phyloP scores from a whole-genome alignment of 345 rosid species.

The Geranium rotundifolium region DNA sequence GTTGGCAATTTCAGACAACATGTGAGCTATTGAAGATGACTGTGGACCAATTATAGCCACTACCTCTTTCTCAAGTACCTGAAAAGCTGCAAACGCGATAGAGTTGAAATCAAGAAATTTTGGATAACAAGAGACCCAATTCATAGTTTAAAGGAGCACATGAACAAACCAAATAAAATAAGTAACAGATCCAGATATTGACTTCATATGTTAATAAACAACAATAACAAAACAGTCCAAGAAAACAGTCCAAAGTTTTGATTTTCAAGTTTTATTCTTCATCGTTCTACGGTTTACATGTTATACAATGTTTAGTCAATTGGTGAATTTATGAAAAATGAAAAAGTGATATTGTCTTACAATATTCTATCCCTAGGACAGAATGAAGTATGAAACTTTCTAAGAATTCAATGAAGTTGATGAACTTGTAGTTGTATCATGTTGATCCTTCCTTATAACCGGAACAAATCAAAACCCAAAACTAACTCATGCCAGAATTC shows the following conservation, averaged over 20 bases:
- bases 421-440: background rate
- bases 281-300: no score
- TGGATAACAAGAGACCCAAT: no score
- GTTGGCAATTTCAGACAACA: constrained; percentile 43
- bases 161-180: background rate
- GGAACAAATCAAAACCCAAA: background rate
- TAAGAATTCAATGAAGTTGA: background rate
- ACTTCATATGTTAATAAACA: background rate
- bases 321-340: no score
- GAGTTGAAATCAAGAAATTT: background rate
- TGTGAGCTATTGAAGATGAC: constrained; percentile 72
- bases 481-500: background rate
- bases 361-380: no score
- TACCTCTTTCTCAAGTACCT: constrained; percentile 46
- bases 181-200: background rate
- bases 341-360: no score
- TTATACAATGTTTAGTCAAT: no score
- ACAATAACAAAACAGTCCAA: background rate
- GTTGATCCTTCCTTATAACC: background rate
- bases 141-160: background rate
- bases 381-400: no score
- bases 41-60: constrained; percentile 74
- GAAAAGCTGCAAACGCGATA: constrained; percentile 39
- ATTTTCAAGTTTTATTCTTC: background rate
- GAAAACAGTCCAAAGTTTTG: background rate